Percentiles rank a stretch among this genome's conserved stretches.
phyloP scores from a whole-genome alignment of 176 grass and related monocot genomes.

The Oryza rufipogon region DNA sequence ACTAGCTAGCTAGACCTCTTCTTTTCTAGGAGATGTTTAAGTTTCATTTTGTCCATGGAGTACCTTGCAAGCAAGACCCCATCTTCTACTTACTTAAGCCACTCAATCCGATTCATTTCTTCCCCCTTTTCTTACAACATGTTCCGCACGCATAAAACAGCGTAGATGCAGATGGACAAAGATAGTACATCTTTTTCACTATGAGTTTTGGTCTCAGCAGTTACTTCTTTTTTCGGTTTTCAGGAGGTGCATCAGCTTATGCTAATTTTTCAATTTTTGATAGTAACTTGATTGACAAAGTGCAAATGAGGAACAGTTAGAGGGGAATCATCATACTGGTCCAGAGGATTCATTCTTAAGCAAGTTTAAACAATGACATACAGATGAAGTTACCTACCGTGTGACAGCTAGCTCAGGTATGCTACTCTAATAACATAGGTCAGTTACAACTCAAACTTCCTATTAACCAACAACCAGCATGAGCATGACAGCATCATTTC shows the following conservation, averaged over 20 bases:
- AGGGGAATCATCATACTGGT: slow-evolving; percentile 37
- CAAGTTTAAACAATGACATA: slow-evolving; percentile 40
- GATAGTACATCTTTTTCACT: neutral
- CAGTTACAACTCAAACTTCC: slow-evolving; percentile 28
- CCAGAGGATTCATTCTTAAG: slow-evolving; percentile 47
- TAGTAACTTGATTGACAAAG: slow-evolving; percentile 42
- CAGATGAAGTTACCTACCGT: slow-evolving; percentile 29
- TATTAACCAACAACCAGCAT: slow-evolving; percentile 52
- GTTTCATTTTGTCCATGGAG: slow-evolving; percentile 45
- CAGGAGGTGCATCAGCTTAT: slow-evolving; percentile 13
- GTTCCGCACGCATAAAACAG: neutral
- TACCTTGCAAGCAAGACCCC: slow-evolving; percentile 71
- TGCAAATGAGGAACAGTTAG: slow-evolving; percentile 30
- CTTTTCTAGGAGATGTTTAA: slow-evolving; percentile 38
- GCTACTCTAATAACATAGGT: slow-evolving; percentile 17
- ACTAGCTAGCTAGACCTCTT: slow-evolving; percentile 29
- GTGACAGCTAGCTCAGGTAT: neutral
- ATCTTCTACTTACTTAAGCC: slow-evolving; percentile 29
- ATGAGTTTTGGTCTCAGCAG: neutral
- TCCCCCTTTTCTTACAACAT: slow-evolving; percentile 42
- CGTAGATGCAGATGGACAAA: neutral
- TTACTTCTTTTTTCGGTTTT: slow-evolving; percentile 1
- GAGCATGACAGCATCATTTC: slow-evolving; percentile 48
- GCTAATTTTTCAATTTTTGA: neutral
- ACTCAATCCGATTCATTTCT: slow-evolving; percentile 44